phyloP scores from a whole-genome alignment of 2,329 filamentous ascomycete genomes.

The Hawksworthiomyces lignivorus region DNA sequence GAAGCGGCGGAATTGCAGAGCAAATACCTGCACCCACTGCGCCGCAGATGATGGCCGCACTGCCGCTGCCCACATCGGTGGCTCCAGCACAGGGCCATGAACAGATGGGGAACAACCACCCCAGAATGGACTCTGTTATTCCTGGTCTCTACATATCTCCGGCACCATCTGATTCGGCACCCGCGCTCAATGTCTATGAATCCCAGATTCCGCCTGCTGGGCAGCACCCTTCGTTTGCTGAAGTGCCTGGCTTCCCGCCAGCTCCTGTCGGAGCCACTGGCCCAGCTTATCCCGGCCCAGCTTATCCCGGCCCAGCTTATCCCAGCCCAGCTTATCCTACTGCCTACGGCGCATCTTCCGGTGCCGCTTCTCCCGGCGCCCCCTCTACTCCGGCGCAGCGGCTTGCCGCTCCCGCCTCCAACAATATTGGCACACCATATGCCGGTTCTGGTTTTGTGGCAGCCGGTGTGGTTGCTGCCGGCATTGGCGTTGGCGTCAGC shows the following conservation, averaged over 20 bases:
- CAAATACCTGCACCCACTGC: too few relatives aligned
- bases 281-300: background rate
- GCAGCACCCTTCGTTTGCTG: background rate
- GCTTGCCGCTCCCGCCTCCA: background rate
- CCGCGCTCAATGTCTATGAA: background rate
- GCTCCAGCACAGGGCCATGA: background rate
- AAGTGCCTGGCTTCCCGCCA: slow-evolving; percentile 1
- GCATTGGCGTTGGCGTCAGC: slow-evolving; percentile 4
- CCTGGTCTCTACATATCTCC: slow-evolving; percentile 3
- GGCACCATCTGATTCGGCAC: background rate
- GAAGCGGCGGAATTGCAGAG: too few relatives aligned
- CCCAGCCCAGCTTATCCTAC: background rate
- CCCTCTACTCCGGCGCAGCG: slow-evolving; percentile 1
- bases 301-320: background rate
- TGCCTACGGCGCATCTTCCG: background rate
- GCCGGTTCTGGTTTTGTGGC: slow-evolving; percentile 4
- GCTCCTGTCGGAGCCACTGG: background rate
- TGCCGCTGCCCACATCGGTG: background rate
- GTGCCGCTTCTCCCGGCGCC: background rate
- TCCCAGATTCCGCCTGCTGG: background rate
- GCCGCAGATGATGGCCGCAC: background rate
- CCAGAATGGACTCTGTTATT: background rate
- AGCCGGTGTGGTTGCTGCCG: slow-evolving; percentile 4
- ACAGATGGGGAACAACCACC: background rate
- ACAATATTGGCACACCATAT: background rate